Base-by-base conservation (phyloP, 805 yeast genomes). In the Komagataella phaffii region DNA sequence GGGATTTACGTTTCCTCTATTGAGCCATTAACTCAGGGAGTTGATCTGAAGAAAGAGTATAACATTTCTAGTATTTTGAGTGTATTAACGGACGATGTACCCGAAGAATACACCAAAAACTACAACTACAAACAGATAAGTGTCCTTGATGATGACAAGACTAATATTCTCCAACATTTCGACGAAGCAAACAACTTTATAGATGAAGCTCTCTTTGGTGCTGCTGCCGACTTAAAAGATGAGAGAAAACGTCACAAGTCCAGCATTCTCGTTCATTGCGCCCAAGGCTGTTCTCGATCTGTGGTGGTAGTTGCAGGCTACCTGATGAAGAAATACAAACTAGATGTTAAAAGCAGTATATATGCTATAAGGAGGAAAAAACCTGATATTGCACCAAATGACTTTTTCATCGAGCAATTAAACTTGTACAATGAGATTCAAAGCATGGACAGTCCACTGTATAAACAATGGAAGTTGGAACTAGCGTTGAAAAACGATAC, bases 1-100 rank as follows among this genome's bases (percentile, higher is more conserved):
- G 82, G 83, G 7, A 74, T 91, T 1, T 86, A 81, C 65, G 65
- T 91, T 14, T 89, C 96, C 3, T 79, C 93, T 0, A 69, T 83
- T 18, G 78, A 76, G 50, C 85, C 96, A 0, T 67, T 89, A 19
- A 67, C 75, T 14, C 73, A 78, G 3, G 74, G 68, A 46, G 65
- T 72, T 12, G 80, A 84, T 46, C 65, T 87, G 46, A 66, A 65
- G 30, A 69, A 70, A 19, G 71, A 76, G 19, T 67, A 74, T 57
- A 75, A 77, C 7, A 81, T 93, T 46, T 76, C 88, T 0, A 88
- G 85, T 61, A 77, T 93, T 8, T 63, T 91, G 19, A 83, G 96
- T 0, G 75, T 83, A 0, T 66, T 88, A 18, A 78, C 79, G 48
- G 88, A 88, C 12, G 73, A 72, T 10, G 68, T 86, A 10, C 85